These are phyloP conservation scores for Cucumis hystrix DNA, from an alignment of 306 rosid genomes.

Conservation along the genomic window DNA sequence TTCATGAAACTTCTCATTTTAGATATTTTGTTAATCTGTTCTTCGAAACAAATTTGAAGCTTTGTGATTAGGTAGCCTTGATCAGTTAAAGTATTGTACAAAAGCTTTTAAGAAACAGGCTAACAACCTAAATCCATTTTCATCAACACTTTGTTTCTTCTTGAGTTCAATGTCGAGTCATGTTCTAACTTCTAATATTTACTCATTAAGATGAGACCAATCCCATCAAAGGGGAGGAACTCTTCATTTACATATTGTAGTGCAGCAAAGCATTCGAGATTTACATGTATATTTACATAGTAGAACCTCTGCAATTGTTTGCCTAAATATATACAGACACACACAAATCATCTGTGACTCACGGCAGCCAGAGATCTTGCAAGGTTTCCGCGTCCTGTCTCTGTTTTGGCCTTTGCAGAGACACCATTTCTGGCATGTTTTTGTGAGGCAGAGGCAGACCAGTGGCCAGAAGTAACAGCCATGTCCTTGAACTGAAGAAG, in stretches of 20 bases:
- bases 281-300: conserved; percentile 2
- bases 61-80: neutral
- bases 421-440: conserved; percentile 45
- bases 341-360: conserved; percentile 15
- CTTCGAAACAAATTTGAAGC: neutral
- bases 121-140: neutral
- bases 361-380: conserved; percentile 27
- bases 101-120: neutral
- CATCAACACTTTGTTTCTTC: neutral
- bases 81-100: neutral
- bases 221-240: conserved; percentile 1
- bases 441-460: conserved; percentile 46
- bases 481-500: conserved; percentile 69
- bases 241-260: neutral
- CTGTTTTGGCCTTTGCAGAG: conserved; percentile 32
- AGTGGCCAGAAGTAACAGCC: conserved; percentile 75
- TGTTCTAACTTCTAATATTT: neutral
- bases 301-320: neutral
- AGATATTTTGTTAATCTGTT: neutral
- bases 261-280: neutral
- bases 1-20: too few species aligned
- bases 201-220: neutral
- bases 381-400: conserved; percentile 26
- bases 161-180: neutral
- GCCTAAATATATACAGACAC: neutral